Percentiles rank a stretch among this genome's conserved stretches.
These are phyloP conservation scores for Aquanectria penicillioides DNA, from an alignment of 2,329 filamentous ascomycete species.

Conservation along the genomic window DNA sequence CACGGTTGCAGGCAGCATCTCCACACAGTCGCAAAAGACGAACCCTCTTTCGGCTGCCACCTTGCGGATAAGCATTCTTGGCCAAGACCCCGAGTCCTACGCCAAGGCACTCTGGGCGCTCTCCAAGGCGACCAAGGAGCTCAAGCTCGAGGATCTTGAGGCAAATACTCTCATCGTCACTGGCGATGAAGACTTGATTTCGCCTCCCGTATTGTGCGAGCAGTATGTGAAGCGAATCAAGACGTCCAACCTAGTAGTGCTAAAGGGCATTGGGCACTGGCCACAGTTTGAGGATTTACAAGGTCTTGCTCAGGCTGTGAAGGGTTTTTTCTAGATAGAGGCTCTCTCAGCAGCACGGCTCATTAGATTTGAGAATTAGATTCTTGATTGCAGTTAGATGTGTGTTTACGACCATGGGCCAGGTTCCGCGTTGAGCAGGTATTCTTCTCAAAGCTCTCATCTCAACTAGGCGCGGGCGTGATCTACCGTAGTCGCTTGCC, in stretches of 20 bases:
- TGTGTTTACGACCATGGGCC: too few relatives aligned
- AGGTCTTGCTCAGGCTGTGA: slow-evolving; percentile 42
- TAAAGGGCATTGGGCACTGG: slow-evolving; percentile 60
- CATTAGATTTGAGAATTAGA: too few relatives aligned
- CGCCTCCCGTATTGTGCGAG: slow-evolving; percentile 47
- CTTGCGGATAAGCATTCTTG: slow-evolving; percentile 54
- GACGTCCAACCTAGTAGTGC: slow-evolving; percentile 42
- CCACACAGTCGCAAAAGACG: slow-evolving; percentile 16
- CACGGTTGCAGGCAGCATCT: slow-evolving; percentile 40
- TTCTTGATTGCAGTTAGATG: too few relatives aligned
- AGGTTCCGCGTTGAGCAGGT: neutral
- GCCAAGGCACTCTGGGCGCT: slow-evolving; percentile 63
- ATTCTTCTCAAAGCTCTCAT: slow-evolving; percentile 4
- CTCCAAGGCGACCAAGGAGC: slow-evolving; percentile 47
- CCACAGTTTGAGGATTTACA: slow-evolving; percentile 58
- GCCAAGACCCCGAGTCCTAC: slow-evolving; percentile 63
- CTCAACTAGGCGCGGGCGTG: too few relatives aligned
- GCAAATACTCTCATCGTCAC: slow-evolving; percentile 53
- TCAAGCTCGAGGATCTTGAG: slow-evolving; percentile 48
- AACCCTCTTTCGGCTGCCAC: slow-evolving; percentile 55
- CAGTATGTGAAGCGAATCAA: slow-evolving; percentile 43
- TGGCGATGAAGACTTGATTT: slow-evolving; percentile 57
- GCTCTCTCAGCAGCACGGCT: neutral
- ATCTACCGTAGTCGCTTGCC: too few relatives aligned
- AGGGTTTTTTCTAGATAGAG: slow-evolving; percentile 11